Evolutionary conservation across 257 asterid genomes (phyloP).

Genomic region (Solanum medicagineum): DNA sequence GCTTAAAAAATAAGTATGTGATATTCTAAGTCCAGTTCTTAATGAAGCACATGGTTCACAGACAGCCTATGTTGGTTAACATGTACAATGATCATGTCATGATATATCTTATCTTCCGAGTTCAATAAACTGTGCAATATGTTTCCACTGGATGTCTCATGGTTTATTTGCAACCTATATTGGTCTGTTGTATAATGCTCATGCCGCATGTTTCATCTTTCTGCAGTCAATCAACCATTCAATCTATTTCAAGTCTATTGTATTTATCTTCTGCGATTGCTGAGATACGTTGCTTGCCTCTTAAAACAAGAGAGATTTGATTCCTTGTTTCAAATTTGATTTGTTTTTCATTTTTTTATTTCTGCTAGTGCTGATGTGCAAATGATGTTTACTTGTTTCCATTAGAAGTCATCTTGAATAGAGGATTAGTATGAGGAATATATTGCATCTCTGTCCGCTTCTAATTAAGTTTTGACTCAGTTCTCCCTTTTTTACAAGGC

Average conservation of each 20-base stretch:
- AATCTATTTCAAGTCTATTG: neutral
- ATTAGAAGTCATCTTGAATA: neutral
- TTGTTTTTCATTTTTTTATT: neutral
- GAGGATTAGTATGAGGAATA: neutral
- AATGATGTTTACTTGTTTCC: neutral
- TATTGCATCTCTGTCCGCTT: neutral
- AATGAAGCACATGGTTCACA: neutral
- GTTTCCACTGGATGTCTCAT: neutral
- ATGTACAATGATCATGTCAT: neutral
- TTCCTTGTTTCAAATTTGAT: neutral
- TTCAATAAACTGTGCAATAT: neutral
- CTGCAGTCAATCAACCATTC: neutral
- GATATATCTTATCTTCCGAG: neutral
- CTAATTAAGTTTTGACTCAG: neutral
- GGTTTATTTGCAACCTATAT: neutral
- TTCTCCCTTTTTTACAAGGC: conserved; percentile 20
- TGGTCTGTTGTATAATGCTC: neutral
- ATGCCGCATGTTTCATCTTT: neutral
- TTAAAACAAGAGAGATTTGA: neutral
- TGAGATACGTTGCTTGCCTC: neutral
- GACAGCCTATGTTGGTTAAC: neutral
- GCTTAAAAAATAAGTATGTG: neutral
- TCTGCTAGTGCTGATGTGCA: neutral
- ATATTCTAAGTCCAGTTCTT: neutral
- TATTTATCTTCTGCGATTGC: neutral